Evolutionary conservation across 129 eudicot genomes (phyloP).

Genomic region (Smallanthus sonchifolius): DNA sequence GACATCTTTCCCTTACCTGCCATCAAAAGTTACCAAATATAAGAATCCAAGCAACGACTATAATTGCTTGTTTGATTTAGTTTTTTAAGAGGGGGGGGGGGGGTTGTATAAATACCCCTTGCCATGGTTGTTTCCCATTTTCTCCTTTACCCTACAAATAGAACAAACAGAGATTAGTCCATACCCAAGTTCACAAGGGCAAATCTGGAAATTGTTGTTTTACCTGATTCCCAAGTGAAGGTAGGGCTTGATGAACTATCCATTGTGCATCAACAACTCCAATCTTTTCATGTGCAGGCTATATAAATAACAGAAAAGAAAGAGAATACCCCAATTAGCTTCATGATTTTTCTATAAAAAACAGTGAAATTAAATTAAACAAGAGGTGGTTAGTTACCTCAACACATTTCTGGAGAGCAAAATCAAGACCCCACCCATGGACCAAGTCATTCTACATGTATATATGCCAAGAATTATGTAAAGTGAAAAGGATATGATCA

Average conservation of each 20-base stretch:
- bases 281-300: conserved; percentile 90
- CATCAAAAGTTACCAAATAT: conserved; percentile 10
- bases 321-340: not conserved
- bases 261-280: conserved; percentile 99
- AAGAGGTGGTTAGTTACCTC: conserved; percentile 47
- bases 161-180: not conserved
- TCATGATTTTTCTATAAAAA: not conserved
- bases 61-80: not conserved
- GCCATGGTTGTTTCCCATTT: conserved; percentile 62
- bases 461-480: conserved; percentile 7
- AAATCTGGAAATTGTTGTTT: conserved; percentile 12
- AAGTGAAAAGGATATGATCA: conserved; percentile 2
- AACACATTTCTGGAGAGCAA: conserved; percentile 73
- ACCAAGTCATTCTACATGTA: conserved; percentile 82
- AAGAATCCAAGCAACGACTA: not conserved
- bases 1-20: conserved; percentile 79
- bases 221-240: conserved; percentile 90
- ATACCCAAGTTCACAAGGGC: not conserved
- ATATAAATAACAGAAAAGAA: not conserved
- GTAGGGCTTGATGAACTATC: conserved; percentile 79
- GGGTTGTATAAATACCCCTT: conserved; percentile 71
- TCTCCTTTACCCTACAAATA: conserved; percentile 45
- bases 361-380: not conserved
- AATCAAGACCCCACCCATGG: conserved; percentile 98
- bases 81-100: too few relatives aligned